Evolutionary conservation across 2,329 filamentous ascomycete species (phyloP).

Genomic region (Lasiodiplodia theobromae): DNA sequence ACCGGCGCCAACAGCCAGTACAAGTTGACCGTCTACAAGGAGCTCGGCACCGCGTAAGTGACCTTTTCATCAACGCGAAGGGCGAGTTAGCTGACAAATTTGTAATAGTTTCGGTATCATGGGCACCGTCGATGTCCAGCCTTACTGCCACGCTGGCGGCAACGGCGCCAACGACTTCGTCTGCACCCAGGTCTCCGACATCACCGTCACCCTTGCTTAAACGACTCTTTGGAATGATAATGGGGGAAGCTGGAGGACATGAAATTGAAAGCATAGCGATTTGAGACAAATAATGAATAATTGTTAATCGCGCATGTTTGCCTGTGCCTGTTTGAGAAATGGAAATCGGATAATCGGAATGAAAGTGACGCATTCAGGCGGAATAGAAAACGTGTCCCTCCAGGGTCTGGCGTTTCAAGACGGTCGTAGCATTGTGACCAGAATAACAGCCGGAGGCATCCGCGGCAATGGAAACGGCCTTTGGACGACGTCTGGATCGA

Average conservation of each 20-base stretch:
- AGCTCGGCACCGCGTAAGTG: background rate
- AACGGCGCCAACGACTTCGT: background rate
- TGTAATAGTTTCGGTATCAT: background rate
- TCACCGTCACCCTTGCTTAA: background rate
- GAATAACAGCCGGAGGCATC: too few species aligned
- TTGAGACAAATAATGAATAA: background rate
- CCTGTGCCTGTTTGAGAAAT: background rate
- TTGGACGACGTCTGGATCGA: too few species aligned
- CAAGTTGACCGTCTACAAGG: background rate
- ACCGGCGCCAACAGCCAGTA: background rate
- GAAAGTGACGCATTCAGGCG: background rate
- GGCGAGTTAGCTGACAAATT: background rate
- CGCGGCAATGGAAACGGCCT: too few species aligned
- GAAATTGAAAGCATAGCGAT: background rate
- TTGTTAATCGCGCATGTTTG: background rate
- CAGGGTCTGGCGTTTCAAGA: too few species aligned
- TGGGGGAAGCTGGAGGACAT: background rate
- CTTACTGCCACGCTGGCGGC: conserved; percentile 3
- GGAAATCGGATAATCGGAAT: background rate
- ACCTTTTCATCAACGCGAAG: background rate
- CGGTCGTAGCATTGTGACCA: too few species aligned
- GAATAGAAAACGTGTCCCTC: too few species aligned
- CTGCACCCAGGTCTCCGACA: background rate
- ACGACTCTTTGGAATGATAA: too few species aligned
- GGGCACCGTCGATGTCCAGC: background rate